Base-by-base conservation (phyloP, 2,329 filamentous ascomycete genomes). In the Proliferodiscus dingleyae region DNA sequence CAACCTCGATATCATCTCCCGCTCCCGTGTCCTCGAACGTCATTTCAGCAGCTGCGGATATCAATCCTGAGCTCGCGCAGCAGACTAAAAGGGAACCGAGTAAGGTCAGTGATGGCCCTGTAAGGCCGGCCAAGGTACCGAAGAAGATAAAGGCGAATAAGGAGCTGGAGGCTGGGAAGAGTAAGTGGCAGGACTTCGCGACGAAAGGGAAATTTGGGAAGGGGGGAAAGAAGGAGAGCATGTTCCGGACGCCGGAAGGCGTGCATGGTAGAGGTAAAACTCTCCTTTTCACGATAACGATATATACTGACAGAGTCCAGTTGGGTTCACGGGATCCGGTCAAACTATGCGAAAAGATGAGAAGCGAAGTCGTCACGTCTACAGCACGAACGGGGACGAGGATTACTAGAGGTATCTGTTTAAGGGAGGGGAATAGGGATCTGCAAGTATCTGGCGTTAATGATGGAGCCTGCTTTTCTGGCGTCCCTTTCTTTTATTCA, bases 321-420 rank as follows among this genome's bases (percentile, higher is more conserved):
- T 98, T 62, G 93, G 93, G 26, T 96, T 98, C 63, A 95, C 89
- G 7, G 93, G 93, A 51, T 96, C 90, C 44, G 93, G 93, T 49
- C 89, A 95, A 68, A 78, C 85, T 55, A 97, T 97, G 93, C 87
- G 89, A 58, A 96, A 95, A 68, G 93, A 96, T 64, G 80, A 81
- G 38, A 81, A 83, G 51, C 78, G 90, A 61, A 85, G 79, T 64
- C 84, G 89, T 60, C 89, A 95, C 63, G 83, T 93, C 55, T 94
- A 95, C 67, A 81, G 91, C 66, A 75, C 83, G 57, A 82, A 78
- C 60, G 84, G 86, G 45, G 85, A 89, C 48, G 72, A 87, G 61
- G 85, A 87, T 7, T 55, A 55, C 46, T 46, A 50, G 37, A 18
- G 6, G 13, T 50, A 47, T 19, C 36, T 13, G 43, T 24, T 10